phyloP scores from a whole-genome alignment of 768 basidiomycete genomes.

The Mrakia blollopis region DNA sequence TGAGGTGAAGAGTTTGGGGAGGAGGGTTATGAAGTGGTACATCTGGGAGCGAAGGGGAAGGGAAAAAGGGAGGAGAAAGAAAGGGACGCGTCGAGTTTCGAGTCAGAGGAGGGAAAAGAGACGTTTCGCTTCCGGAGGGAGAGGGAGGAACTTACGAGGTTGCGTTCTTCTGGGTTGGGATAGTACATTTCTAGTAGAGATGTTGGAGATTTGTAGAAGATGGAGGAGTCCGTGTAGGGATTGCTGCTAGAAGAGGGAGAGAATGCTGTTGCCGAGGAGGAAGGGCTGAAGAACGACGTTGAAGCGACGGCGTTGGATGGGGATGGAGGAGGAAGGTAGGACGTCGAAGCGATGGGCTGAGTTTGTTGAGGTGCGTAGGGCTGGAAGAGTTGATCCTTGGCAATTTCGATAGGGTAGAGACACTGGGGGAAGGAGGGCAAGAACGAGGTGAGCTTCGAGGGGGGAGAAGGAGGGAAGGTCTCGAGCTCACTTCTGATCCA shows the following conservation, averaged over 20 bases:
- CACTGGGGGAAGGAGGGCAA: neutral
- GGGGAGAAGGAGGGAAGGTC: neutral
- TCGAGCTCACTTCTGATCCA: neutral
- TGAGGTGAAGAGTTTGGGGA: constrained; percentile 5
- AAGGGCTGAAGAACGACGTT: neutral
- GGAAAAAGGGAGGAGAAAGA: neutral
- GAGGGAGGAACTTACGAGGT: neutral
- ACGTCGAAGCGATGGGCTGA: neutral
- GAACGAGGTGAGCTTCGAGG: too few species aligned
- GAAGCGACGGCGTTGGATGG: neutral
- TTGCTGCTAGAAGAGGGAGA: neutral
- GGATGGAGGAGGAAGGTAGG: neutral
- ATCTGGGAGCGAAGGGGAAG: neutral
- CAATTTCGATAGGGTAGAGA: constrained; percentile 3
- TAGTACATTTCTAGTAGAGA: neutral
- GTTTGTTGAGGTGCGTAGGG: neutral
- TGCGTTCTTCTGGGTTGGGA: neutral
- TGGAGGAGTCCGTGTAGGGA: neutral
- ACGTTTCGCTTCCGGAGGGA: neutral
- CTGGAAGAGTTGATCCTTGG: constrained; percentile 6
- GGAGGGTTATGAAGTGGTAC: constrained; percentile 1
- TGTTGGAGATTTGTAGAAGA: neutral
- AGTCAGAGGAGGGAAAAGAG: too few species aligned
- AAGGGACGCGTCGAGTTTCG: neutral
- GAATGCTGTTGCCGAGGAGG: neutral